Evolutionary conservation across 2,329 filamentous ascomycete genomes (phyloP), one percentile per base, ranked within the genome.

Genomic region (Xylaria sp.): DNA sequence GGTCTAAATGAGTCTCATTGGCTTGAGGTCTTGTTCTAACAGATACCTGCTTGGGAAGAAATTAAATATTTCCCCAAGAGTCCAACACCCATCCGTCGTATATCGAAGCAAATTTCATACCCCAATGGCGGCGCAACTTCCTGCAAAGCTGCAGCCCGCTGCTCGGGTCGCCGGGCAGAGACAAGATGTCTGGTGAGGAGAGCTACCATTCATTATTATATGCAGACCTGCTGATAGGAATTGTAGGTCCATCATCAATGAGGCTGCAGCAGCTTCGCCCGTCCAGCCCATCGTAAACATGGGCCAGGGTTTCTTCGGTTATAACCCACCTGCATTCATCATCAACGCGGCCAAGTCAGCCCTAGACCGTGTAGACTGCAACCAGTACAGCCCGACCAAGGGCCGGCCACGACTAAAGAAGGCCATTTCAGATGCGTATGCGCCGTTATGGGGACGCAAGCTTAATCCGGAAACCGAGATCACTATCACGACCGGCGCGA

Each of bases 321-420:
- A 98, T 81, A 98, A 98, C 78, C 95, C 95, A 65, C 95, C 95
- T 7, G 81, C 90, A 42, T 98, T 97, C 80, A 93, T 97, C 72
- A 85, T 97, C 72, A 88, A 97, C 75, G 96, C 96, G 49, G 96
- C 96, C 60, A 98, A 97, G 81, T 85, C 91, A 46, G 94, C 95
- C 46, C 87, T 99, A 60, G 91, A 97, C 77, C 88, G 89, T 60
- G 95, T 99, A 26, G 96, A 98, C 74, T 97, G 95, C 87, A 99
- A 99, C 81, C 96, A 99, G 85, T 99, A 99, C 86, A 95, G 94
- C 26, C 96, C 94, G 2, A 97, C 96, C 23, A 96, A 94, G 86
- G 96, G 96, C 69, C 90, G 95, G 6, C 95, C 96, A 49, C 88
- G 95, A 64, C 86, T 99, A 77, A 95, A 91, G 86, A 93, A 98